Evolutionary conservation across 2,329 filamentous ascomycete species (phyloP).

Genomic region (Sporothrix protearum): DNA sequence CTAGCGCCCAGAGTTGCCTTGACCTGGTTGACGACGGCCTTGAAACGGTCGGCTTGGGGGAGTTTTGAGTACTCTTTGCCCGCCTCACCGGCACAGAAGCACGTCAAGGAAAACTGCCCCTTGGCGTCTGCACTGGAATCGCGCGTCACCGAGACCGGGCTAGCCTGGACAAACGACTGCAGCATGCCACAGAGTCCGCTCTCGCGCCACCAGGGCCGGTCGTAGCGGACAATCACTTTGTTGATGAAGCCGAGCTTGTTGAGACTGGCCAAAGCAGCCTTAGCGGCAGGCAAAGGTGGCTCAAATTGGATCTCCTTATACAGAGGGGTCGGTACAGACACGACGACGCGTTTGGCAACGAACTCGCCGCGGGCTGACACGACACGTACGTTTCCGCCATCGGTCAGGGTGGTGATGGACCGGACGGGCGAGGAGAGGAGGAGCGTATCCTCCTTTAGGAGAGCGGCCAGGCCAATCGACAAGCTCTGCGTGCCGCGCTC

Average conservation of each 20-base stretch:
- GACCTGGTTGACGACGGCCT: conserved; percentile 14
- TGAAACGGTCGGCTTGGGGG: conserved; percentile 6
- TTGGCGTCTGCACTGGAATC: conserved; percentile 28
- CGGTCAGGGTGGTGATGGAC: conserved; percentile 4
- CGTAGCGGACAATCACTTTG: conserved; percentile 48
- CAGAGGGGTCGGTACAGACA: conserved; percentile 24
- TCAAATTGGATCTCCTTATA: conserved; percentile 42
- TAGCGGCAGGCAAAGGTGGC: conserved; percentile 39
- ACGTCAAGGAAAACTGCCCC: conserved; percentile 37
- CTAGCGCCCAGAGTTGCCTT: neutral
- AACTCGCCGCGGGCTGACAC: conserved; percentile 19
- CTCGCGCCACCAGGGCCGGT: conserved; percentile 39
- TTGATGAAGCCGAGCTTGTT: conserved; percentile 49
- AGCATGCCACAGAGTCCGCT: conserved; percentile 43
- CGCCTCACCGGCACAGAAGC: conserved; percentile 41
- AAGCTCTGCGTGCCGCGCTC: conserved; percentile 45
- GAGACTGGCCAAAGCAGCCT: conserved; percentile 31
- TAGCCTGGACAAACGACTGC: conserved; percentile 19
- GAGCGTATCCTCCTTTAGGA: conserved; percentile 13
- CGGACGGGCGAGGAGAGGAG: conserved; percentile 20
- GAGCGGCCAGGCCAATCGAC: neutral
- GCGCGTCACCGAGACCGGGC: conserved; percentile 17
- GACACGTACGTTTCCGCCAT: neutral
- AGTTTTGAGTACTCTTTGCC: conserved; percentile 37
- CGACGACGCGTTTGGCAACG: conserved; percentile 21